Evolutionary conservation across 257 asterid species (phyloP).

Genomic region (Solanum piurae): DNA sequence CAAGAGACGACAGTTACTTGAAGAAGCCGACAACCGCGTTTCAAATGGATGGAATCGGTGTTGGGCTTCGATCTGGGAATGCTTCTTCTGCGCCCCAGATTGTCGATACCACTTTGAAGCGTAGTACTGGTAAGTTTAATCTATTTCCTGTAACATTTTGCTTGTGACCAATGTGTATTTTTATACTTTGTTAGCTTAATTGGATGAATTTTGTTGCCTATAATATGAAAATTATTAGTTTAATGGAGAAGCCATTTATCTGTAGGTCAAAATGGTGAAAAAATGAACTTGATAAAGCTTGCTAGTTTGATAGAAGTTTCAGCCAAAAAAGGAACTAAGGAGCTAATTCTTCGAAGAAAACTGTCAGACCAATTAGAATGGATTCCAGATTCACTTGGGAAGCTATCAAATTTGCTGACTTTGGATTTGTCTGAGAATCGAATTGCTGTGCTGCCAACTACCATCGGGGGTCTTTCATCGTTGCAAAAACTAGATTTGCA

Average conservation of each 20-base stretch:
- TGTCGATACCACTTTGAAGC: constrained; percentile 58
- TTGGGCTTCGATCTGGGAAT: constrained; percentile 23
- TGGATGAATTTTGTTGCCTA: background rate
- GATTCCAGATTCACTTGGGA: constrained; percentile 40
- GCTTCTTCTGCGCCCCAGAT: constrained; percentile 31
- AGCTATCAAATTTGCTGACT: constrained; percentile 4
- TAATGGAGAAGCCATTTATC: background rate
- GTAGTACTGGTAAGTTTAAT: constrained; percentile 35
- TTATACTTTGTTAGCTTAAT: background rate
- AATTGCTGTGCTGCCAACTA: background rate
- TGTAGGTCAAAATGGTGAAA: constrained; percentile 73
- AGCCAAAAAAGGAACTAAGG: constrained; percentile 65
- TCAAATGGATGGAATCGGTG: constrained; percentile 31
- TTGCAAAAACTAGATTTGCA: constrained; percentile 20
- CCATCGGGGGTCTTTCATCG: background rate
- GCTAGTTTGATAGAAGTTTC: constrained; percentile 75
- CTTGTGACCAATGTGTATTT: background rate
- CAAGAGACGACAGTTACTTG: constrained; percentile 60
- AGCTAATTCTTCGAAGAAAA: constrained; percentile 51
- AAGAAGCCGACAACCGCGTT: constrained; percentile 38
- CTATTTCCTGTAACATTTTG: background rate
- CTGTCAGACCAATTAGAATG: constrained; percentile 75
- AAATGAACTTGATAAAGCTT: constrained; percentile 62
- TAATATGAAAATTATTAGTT: background rate
- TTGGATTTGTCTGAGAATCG: constrained; percentile 7